These are phyloP conservation scores for Mallotus repandus DNA, from an alignment of 441 rosid species.

Conservation along the genomic window DNA sequence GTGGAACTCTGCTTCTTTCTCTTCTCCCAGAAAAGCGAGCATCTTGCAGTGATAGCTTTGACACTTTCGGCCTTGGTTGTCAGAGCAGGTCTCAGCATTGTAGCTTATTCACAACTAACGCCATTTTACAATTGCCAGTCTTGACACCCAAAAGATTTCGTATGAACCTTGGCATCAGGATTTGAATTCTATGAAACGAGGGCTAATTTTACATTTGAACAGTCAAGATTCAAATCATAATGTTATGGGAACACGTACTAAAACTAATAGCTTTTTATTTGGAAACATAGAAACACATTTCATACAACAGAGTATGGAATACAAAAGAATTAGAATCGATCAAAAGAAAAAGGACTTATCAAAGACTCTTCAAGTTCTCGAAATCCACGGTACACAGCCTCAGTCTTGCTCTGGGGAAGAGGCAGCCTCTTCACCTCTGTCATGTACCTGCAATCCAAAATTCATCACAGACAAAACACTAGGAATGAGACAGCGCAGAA, in stretches of 20 bases:
- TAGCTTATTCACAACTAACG: background rate
- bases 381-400: conserved; percentile 72
- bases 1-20: no score
- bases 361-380: conserved; percentile 90
- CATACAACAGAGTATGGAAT: conserved; percentile 28
- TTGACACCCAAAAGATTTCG: background rate
- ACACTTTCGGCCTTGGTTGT: no score
- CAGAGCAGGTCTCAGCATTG: background rate
- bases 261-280: conserved; percentile 17
- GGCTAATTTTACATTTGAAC: conserved; percentile 11
- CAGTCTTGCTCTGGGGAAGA: conserved; percentile 76
- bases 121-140: background rate
- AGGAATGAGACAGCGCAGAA: background rate
- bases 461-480: conserved; percentile 3
- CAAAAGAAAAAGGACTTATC: conserved; percentile 54
- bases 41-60: no score
- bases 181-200: conserved; percentile 6
- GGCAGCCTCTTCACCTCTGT: conserved; percentile 88
- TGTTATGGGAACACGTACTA: conserved; percentile 1
- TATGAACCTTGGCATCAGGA: background rate
- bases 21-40: no score
- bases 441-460: conserved; percentile 65
- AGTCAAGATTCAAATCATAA: background rate
- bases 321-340: conserved; percentile 39
- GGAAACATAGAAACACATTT: conserved; percentile 8